Conservation (phyloP, 805 yeast species). For the Starmerella vitae region DNA sequence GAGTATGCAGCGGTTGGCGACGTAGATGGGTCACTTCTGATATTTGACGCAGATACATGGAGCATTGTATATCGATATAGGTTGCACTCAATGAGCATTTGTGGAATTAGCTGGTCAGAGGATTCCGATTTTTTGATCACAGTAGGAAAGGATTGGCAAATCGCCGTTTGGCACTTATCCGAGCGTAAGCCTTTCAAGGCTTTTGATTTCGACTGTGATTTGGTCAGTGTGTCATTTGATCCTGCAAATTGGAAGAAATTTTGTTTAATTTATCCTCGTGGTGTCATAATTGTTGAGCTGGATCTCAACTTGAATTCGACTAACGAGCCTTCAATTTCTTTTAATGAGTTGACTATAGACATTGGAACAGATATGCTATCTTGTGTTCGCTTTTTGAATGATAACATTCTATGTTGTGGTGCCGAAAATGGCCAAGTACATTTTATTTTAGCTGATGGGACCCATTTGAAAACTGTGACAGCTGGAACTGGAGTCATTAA, state of each 20-base stretch:
- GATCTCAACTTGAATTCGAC: background rate
- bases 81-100: conserved; percentile 7
- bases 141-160: conserved; percentile 14
- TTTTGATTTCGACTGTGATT: conserved; percentile 8
- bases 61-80: conserved; percentile 7
- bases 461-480: background rate
- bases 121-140: conserved; percentile 9
- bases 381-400: conserved; percentile 1
- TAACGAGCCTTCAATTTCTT: background rate
- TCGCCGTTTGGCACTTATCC: conserved; percentile 10
- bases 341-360: background rate
- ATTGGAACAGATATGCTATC: background rate
- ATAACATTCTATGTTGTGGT: conserved; percentile 5
- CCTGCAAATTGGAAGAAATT: background rate
- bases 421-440: conserved; percentile 10
- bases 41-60: conserved; percentile 12
- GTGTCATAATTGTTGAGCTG: background rate
- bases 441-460: conserved; percentile 1
- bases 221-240: conserved; percentile 5
- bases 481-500: conserved; percentile 7
- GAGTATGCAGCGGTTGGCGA: conserved; percentile 12
- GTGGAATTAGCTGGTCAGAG: conserved; percentile 11
- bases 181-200: background rate
- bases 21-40: conserved; percentile 11
- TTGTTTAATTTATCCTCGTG: background rate